Evolutionary conservation across 2,329 filamentous ascomycete species (phyloP).

Genomic region (Thelonectria discophora): DNA sequence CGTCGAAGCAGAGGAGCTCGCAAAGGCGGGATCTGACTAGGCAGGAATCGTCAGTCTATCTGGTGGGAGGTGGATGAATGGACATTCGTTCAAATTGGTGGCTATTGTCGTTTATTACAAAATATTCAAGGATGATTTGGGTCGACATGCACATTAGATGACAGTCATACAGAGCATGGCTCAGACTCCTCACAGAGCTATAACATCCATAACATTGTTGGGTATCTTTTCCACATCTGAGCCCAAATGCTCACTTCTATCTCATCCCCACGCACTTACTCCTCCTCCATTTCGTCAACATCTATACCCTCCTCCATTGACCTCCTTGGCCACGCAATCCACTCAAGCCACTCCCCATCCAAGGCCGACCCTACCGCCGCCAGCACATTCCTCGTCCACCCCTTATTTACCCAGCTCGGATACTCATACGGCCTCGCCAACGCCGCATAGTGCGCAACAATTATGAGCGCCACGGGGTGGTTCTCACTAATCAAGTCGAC

Average conservation of each 20-base stretch:
- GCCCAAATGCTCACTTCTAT: conserved; percentile 12
- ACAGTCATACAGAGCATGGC: too few relatives aligned
- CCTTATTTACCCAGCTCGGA: conserved; percentile 24
- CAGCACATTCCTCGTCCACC: conserved; percentile 24
- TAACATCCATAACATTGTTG: too few relatives aligned
- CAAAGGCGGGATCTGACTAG: neutral
- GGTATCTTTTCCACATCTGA: too few relatives aligned
- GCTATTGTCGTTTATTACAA: neutral
- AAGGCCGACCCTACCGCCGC: conserved; percentile 12
- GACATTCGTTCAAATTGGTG: neutral
- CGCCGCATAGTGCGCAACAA: conserved; percentile 27
- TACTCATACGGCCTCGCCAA: conserved; percentile 28
- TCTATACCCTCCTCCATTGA: conserved; percentile 21
- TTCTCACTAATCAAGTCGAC: conserved; percentile 26
- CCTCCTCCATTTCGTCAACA: conserved; percentile 24
- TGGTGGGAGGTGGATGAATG: too few relatives aligned
- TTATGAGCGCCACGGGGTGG: conserved; percentile 27
- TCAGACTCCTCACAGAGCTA: too few relatives aligned
- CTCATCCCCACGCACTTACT: conserved; percentile 22
- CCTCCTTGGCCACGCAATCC: conserved; percentile 27
- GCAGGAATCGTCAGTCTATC: neutral
- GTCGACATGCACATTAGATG: too few relatives aligned
- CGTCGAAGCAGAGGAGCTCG: neutral
- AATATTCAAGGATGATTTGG: neutral
- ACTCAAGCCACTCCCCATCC: conserved; percentile 24